Evolutionary conservation across 2,329 filamentous ascomycete species (phyloP).

Genomic region (Seiridium unicorne): DNA sequence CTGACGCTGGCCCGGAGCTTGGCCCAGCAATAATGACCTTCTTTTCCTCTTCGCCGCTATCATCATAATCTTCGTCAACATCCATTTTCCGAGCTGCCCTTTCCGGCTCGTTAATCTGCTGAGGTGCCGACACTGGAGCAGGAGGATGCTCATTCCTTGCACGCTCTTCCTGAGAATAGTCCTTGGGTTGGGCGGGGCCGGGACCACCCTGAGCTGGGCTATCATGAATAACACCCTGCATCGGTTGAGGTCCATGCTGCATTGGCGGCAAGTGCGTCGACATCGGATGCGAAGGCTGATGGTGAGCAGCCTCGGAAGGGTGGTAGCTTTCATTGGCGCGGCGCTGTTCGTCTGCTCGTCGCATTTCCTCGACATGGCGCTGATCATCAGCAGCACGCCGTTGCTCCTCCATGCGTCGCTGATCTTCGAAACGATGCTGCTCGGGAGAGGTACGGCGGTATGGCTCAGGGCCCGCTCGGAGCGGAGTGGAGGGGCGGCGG

Average conservation of each 20-base stretch:
- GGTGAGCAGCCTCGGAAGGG: slow-evolving; percentile 89
- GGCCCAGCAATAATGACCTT: slow-evolving; percentile 41
- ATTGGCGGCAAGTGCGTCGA: slow-evolving; percentile 61
- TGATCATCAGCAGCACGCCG: slow-evolving; percentile 50
- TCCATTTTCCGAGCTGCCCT: slow-evolving; percentile 91
- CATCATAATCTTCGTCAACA: slow-evolving; percentile 95
- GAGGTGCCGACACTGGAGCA: slow-evolving; percentile 37
- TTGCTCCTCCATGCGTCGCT: slow-evolving; percentile 57
- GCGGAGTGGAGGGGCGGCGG: slow-evolving; percentile 75
- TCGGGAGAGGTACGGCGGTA: slow-evolving; percentile 80
- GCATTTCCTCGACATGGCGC: slow-evolving; percentile 56
- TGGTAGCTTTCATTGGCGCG: slow-evolving; percentile 79
- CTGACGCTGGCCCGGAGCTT: slow-evolving; percentile 41
- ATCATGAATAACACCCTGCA: slow-evolving; percentile 53
- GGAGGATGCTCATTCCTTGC: slow-evolving; percentile 45
- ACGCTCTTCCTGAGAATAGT: slow-evolving; percentile 57
- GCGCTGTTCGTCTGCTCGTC: slow-evolving; percentile 60
- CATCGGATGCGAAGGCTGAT: slow-evolving; percentile 64
- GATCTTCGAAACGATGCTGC: slow-evolving; percentile 62
- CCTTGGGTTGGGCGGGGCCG: slow-evolving; percentile 42
- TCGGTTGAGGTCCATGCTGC: slow-evolving; percentile 57
- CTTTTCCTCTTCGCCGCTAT: slow-evolving; percentile 85
- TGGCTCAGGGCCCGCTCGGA: slow-evolving; percentile 46
- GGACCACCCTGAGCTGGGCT: slow-evolving; percentile 34
- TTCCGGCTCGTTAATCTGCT: slow-evolving; percentile 69